These are phyloP conservation scores for Monocercomonoides exilis DNA, from an alignment of 78 protist genomes.

Conservation along the genomic window DNA sequence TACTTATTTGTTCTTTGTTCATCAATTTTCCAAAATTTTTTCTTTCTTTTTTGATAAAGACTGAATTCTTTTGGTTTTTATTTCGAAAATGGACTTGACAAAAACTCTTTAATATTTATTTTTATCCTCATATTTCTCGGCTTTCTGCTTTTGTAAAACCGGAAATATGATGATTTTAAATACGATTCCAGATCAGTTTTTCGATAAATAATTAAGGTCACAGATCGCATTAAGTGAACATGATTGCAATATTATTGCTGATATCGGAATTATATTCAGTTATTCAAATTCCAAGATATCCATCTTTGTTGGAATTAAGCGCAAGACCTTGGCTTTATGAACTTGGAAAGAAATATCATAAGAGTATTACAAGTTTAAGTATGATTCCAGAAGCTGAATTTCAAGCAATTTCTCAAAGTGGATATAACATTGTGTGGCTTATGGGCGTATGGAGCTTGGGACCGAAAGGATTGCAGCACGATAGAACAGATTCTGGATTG, in stretches of 20 bases:
- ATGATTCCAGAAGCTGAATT: conserved; percentile 36
- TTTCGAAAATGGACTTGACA: not conserved
- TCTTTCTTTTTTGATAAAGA: not conserved
- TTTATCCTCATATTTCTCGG: not conserved
- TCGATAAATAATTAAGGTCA: not conserved
- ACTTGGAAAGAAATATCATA: not conserved
- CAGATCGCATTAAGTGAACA: not conserved
- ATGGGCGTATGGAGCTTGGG: conserved; percentile 81
- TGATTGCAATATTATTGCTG: not conserved
- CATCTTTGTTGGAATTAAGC: conserved; percentile 12
- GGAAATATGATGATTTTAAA: not conserved
- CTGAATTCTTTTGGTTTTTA: not conserved
- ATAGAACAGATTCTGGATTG: conserved; percentile 52
- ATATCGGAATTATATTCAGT: not conserved
- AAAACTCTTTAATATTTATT: not conserved
- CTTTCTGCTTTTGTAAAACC: not conserved
- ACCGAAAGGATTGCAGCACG: conserved; percentile 43
- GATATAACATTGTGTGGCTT: conserved; percentile 45
- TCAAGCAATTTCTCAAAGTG: not conserved
- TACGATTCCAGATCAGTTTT: not conserved
- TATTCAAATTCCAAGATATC: conserved; percentile 1
- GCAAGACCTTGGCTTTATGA: conserved; percentile 34
- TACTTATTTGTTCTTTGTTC: not conserved
- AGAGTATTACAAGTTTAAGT: not conserved
- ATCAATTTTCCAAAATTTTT: too few relatives aligned